phyloP scores from a whole-genome alignment of 179 eudicot species.

The Heliamphora pulchella region DNA sequence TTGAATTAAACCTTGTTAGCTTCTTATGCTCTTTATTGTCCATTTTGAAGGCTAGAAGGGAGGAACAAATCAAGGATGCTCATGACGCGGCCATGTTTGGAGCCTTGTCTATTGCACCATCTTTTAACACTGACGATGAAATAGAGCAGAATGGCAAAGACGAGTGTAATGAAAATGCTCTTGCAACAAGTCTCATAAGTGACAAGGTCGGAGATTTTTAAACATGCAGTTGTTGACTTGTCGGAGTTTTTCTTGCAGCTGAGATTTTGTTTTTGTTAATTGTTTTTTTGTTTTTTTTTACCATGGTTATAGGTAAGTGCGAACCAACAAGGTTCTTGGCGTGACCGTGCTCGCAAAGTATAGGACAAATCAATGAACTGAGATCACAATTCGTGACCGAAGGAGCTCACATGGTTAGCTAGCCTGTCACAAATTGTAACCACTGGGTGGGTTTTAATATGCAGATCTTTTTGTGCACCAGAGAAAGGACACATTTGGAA shows the following conservation, averaged over 20 bases:
- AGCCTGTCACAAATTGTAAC: not conserved
- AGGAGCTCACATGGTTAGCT: not conserved
- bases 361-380: constrained; percentile 7
- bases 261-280: not conserved
- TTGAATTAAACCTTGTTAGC: not conserved
- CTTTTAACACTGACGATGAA: constrained; percentile 37
- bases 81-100: constrained; percentile 97
- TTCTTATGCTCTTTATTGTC: not conserved
- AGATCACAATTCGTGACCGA: not conserved
- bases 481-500: not conserved
- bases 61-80: constrained; percentile 61
- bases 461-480: no score
- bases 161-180: constrained; percentile 23
- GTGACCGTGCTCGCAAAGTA: constrained; percentile 63
- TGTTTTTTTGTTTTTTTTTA: not conserved
- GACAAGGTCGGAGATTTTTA: constrained; percentile 43
- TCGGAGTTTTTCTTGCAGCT: not conserved
- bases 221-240: not conserved
- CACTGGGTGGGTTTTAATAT: not conserved
- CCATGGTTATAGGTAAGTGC: constrained; percentile 42
- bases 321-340: constrained; percentile 84
- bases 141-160: constrained; percentile 24
- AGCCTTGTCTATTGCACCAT: constrained; percentile 37
- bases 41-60: constrained; percentile 49
- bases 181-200: constrained; percentile 50